Conservation (phyloP, 257 asterid species). For the Verbascum thapsus region DNA sequence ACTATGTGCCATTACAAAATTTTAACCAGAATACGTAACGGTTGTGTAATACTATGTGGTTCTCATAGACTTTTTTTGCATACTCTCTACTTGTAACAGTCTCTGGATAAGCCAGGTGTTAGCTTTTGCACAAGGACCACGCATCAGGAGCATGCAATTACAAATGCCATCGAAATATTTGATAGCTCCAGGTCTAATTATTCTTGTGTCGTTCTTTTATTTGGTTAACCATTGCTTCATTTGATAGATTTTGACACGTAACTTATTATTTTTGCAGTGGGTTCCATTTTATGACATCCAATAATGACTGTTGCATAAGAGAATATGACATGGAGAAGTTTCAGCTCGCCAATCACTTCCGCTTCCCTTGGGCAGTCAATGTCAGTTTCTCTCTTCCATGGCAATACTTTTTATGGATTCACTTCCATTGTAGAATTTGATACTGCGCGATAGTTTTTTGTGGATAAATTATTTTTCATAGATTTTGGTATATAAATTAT, state of each 20-base stretch:
- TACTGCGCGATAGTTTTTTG: background rate
- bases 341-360: slow-evolving; percentile 63
- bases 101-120: slow-evolving; percentile 65
- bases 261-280: slow-evolving; percentile 46
- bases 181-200: slow-evolving; percentile 46
- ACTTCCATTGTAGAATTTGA: background rate
- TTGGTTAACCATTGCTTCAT: slow-evolving; percentile 2
- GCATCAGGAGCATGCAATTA: slow-evolving; percentile 66
- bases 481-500: too few relatives aligned
- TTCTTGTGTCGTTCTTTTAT: background rate
- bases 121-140: slow-evolving; percentile 74
- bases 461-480: too few relatives aligned
- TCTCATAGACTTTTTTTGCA: background rate
- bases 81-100: slow-evolving; percentile 44
- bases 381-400: slow-evolving; percentile 41
- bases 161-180: slow-evolving; percentile 69
- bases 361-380: slow-evolving; percentile 81
- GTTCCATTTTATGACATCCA: slow-evolving; percentile 60
- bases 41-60: background rate
- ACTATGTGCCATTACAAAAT: background rate
- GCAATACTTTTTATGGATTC: background rate
- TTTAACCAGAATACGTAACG: background rate
- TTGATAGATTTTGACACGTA: background rate
- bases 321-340: slow-evolving; percentile 73
- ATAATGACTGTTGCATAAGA: slow-evolving; percentile 66